These are phyloP conservation scores for Oryza nivara DNA, from an alignment of 176 grass and related monocot genomes.

Conservation along the genomic window DNA sequence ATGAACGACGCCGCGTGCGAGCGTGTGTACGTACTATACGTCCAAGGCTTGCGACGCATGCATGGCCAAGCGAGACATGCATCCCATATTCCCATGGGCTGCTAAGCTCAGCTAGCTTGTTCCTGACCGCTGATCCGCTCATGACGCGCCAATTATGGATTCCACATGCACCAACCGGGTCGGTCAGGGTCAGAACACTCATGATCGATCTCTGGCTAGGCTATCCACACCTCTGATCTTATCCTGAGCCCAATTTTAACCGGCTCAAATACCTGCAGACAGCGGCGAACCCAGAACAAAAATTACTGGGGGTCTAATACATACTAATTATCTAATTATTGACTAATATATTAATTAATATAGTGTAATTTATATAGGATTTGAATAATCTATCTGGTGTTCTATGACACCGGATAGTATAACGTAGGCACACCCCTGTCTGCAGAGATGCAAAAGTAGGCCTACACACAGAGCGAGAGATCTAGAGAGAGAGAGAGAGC, in stretches of 20 bases:
- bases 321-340: too few species aligned
- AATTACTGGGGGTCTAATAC: too few species aligned
- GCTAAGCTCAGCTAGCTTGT: neutral
- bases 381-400: too few species aligned
- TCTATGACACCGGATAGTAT: too few species aligned
- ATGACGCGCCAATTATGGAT: constrained; percentile 47
- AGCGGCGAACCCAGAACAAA: too few species aligned
- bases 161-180: constrained; percentile 17
- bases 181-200: neutral
- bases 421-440: too few species aligned
- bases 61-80: neutral
- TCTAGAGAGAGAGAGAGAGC: neutral
- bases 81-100: neutral
- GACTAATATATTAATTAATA: too few species aligned
- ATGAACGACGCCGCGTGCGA: neutral
- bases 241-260: neutral
- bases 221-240: constrained; percentile 3
- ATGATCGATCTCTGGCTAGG: constrained; percentile 9
- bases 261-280: neutral
- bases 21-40: neutral
- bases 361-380: too few species aligned
- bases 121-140: neutral
- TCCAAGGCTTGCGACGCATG: neutral
- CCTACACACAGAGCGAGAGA: neutral
- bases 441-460: neutral